Base-by-base conservation (phyloP, 257 asterid genomes). In the Solanum sparsipilum region DNA sequence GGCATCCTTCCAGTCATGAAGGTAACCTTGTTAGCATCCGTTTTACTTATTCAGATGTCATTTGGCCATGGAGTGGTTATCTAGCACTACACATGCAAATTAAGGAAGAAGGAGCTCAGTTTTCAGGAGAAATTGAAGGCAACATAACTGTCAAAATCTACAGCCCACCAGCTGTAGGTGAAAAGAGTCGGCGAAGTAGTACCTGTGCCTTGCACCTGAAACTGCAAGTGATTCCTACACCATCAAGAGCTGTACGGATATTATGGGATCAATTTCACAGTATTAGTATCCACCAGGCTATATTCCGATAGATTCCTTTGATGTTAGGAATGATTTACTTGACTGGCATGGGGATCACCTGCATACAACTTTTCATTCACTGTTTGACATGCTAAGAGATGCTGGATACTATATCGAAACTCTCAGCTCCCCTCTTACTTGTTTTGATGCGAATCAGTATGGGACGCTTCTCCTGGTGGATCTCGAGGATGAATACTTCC, bases 271-370 rank as follows among this genome's bases (percentile, higher is more conserved):
- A 96, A 89, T 97, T 97, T 89, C 99, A 97, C 86, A 97, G 89
- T 89, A 95, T 97, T 89, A 97, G 84, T 97, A 97, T 89, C 98
- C 99, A 18, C 98, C 98, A 87, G 99, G 99, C 68, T 97, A 97
- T 92, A 93, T 97, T 88, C 99, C 98, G 13, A 91, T 96, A 92
- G 98, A 97, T 92, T 97, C 98, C 35, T 92, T 97, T 92, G 98
- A 97, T 88, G 98, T 97, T 86, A 91, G 98, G 92, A 97, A 93
- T 70, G 98, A 96, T 92, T 95, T 97, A 88, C 98, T 97, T 39
- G 99, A 97, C 88, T 97, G 98, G 99, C 98, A 97, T 89, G 99
- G 98, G 21, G 99, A 97, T 90, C 98, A 97, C 92, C 91, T 97
- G 88, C 99, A 95, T 81, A 97, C 99, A 44, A 97, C 95, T 89